phyloP scores from a whole-genome alignment of 768 basidiomycete genomes.

The Hortiboletus flavorubellus region DNA sequence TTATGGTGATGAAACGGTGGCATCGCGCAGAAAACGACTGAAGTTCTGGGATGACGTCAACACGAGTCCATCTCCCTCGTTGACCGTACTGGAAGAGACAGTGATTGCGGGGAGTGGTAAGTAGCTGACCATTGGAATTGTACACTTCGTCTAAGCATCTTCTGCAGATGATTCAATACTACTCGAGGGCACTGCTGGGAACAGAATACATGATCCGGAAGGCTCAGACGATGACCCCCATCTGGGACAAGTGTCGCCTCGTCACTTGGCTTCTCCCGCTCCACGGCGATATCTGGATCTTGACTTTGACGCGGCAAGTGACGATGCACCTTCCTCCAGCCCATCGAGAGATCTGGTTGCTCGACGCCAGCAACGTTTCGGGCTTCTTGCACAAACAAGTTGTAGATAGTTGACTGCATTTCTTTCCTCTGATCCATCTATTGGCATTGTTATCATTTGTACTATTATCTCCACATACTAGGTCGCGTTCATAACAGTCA shows the following conservation, averaged over 20 bases:
- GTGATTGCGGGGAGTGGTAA: conserved; percentile 35
- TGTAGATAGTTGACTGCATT: conserved; percentile 10
- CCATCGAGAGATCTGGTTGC: conserved; percentile 45
- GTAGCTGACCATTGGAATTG: not conserved
- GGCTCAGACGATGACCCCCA: conserved; percentile 64
- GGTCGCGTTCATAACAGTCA: conserved; percentile 17
- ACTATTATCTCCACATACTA: conserved; percentile 19
- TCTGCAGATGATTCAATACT: conserved; percentile 49
- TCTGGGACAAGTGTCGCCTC: conserved; percentile 67
- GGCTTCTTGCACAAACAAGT: conserved; percentile 1
- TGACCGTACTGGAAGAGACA: conserved; percentile 25
- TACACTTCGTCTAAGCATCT: conserved; percentile 1
- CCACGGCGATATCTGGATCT: conserved; percentile 37
- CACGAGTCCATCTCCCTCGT: conserved; percentile 12
- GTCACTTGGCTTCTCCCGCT: conserved; percentile 61
- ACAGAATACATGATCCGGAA: conserved; percentile 17
- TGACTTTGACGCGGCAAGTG: conserved; percentile 42
- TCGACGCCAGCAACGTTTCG: conserved; percentile 38
- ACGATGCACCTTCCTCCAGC: conserved; percentile 47
- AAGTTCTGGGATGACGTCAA: conserved; percentile 22
- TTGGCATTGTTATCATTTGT: conserved; percentile 22
- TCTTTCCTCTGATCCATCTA: conserved; percentile 18
- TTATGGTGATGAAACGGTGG: conserved; percentile 11
- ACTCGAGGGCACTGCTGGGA: conserved; percentile 10
- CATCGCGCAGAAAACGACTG: conserved; percentile 21